These are phyloP conservation scores for Skeletonema tropicum DNA, from an alignment of 108 stramenopile genomes.

Conservation along the genomic window DNA sequence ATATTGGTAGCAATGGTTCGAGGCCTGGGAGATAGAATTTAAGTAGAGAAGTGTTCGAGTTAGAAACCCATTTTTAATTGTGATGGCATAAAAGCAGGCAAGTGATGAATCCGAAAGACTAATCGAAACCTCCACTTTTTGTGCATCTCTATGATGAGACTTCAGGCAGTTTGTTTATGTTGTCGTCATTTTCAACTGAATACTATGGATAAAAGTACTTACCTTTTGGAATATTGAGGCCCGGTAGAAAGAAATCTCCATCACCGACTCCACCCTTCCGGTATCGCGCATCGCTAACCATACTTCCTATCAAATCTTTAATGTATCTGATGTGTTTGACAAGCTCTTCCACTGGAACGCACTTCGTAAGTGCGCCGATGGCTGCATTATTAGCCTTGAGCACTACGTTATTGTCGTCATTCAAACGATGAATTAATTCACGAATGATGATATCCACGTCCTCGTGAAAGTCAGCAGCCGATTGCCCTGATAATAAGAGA, in stretches of 20 bases:
- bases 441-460: constrained; percentile 85
- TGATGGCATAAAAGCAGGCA: neutral
- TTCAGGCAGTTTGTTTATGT: constrained; percentile 35
- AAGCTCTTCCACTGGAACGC: constrained; percentile 90
- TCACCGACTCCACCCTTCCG: constrained; percentile 89
- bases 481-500: constrained; percentile 61
- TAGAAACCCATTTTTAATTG: neutral
- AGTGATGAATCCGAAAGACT: constrained; percentile 88
- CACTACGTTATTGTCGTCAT: constrained; percentile 83
- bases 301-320: constrained; percentile 86
- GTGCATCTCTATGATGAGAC: constrained; percentile 6
- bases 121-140: constrained; percentile 64
- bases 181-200: constrained; percentile 60
- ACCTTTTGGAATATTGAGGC: constrained; percentile 94
- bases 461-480: constrained; percentile 87
- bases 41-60: constrained; percentile 14
- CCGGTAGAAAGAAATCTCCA: constrained; percentile 91
- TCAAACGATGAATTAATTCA: constrained; percentile 90
- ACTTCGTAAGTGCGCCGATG: constrained; percentile 75
- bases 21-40: constrained; percentile 60
- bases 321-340: constrained; percentile 91
- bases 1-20: constrained; percentile 96
- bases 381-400: constrained; percentile 69
- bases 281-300: constrained; percentile 89
- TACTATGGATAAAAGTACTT: constrained; percentile 24